These are phyloP conservation scores for Lanmaoa rubissima DNA, from an alignment of 768 basidiomycete species.

Conservation along the genomic window DNA sequence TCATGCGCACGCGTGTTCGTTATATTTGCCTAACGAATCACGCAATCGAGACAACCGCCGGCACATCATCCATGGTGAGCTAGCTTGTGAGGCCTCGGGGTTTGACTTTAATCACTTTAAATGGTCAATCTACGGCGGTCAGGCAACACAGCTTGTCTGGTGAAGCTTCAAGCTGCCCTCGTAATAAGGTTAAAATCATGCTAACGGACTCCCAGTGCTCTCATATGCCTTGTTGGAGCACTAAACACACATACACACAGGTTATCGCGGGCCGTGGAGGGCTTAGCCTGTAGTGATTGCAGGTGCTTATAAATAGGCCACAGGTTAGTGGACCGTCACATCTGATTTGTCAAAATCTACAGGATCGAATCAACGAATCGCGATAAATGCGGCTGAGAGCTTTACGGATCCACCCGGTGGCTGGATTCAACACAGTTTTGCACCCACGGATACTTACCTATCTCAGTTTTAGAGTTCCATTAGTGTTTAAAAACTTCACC, in stretches of 20 bases:
- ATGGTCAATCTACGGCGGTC: background rate
- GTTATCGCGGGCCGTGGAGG: background rate
- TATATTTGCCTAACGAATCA: background rate
- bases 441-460: background rate
- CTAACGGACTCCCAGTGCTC: background rate
- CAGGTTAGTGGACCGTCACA: background rate
- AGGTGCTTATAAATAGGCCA: background rate
- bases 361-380: background rate
- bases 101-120: background rate
- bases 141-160: background rate
- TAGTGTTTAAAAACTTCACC: background rate
- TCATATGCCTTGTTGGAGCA: background rate
- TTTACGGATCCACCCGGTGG: background rate
- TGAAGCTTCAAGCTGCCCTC: background rate
- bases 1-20: background rate
- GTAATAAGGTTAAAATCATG: background rate
- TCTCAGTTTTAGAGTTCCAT: slow-evolving; percentile 11
- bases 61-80: background rate
- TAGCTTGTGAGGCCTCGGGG: background rate
- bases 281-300: background rate
- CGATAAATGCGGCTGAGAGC: slow-evolving; percentile 2
- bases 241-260: background rate
- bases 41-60: background rate
- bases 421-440: background rate
- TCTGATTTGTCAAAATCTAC: background rate